Percentiles rank a stretch among this genome's conserved stretches.
phyloP scores from a whole-genome alignment of 352 stramenopile species.

The Globisporangium canariense region DNA sequence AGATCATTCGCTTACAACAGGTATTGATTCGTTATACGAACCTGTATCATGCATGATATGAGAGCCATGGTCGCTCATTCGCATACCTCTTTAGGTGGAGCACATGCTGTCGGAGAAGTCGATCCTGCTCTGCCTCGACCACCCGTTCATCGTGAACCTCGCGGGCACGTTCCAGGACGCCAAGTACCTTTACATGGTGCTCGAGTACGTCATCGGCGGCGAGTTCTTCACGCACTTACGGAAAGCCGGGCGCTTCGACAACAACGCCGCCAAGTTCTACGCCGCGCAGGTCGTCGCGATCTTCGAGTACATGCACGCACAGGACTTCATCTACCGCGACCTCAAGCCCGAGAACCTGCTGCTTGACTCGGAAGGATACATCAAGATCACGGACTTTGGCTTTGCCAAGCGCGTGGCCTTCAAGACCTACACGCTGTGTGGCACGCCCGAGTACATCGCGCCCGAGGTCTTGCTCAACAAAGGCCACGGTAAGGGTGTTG shows the following conservation, averaged over 20 bases:
- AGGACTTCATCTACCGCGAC: conserved; percentile 98
- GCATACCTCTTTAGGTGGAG: conserved; percentile 69
- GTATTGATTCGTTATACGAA: conserved; percentile 20
- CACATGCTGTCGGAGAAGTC: conserved; percentile 97
- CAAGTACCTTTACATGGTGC: conserved; percentile 96
- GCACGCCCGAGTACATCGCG: conserved; percentile 92
- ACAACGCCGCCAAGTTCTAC: conserved; percentile 92
- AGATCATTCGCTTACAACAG: conserved; percentile 95
- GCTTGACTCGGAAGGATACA: conserved; percentile 93
- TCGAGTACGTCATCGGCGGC: conserved; percentile 96
- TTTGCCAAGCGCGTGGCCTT: conserved; percentile 94
- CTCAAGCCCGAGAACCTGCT: conserved; percentile 95
- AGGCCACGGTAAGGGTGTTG: conserved; percentile 88
- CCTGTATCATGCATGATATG: too few species aligned
- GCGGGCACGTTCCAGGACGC: conserved; percentile 93
- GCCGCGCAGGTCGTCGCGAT: conserved; percentile 93
- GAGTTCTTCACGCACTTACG: conserved; percentile 97
- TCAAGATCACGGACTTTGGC: conserved; percentile 95
- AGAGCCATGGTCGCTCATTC: not conserved
- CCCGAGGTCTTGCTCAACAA: conserved; percentile 91
- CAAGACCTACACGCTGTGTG: conserved; percentile 94
- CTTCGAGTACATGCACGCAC: conserved; percentile 96
- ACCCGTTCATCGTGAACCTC: conserved; percentile 97
- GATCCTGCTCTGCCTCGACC: conserved; percentile 90
- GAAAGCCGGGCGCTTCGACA: conserved; percentile 93